A percentile compares a stretch with the other conserved stretches of the same genome.
These are phyloP conservation scores for Plasmodium relictum DNA, from an alignment of 169 alveolate genomes.

Conservation along the genomic window DNA sequence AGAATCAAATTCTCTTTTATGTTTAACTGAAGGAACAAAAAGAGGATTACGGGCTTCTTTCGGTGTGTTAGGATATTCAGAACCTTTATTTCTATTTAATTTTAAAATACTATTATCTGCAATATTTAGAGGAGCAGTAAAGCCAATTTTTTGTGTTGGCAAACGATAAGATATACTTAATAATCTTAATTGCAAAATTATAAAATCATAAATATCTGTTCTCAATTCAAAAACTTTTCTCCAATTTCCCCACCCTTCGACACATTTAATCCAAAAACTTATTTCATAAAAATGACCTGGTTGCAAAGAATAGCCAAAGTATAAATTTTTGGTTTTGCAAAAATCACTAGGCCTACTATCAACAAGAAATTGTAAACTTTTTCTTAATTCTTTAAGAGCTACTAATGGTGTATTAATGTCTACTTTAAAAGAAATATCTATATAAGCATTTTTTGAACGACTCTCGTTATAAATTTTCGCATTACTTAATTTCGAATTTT, in stretches of 20 bases:
- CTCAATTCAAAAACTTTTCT: constrained; percentile 82
- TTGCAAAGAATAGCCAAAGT: constrained; percentile 82
- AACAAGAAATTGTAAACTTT: constrained; percentile 81
- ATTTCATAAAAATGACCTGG: constrained; percentile 89
- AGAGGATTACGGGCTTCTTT: constrained; percentile 33
- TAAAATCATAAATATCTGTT: constrained; percentile 83
- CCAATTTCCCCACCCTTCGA: constrained; percentile 90
- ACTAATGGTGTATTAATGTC: constrained; percentile 88
- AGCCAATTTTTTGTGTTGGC: constrained; percentile 84
- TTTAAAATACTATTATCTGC: constrained; percentile 22
- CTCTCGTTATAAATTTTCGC: constrained; percentile 90
- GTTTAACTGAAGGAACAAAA: constrained; percentile 29
- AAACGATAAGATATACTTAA: constrained; percentile 79
- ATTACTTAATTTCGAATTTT: constrained; percentile 86
- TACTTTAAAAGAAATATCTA: constrained; percentile 83
- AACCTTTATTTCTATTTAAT: constrained; percentile 25
- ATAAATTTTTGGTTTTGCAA: constrained; percentile 83
- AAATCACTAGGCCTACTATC: constrained; percentile 89
- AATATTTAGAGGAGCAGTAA: constrained; percentile 80
- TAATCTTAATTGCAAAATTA: constrained; percentile 79
- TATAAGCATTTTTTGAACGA: constrained; percentile 87
- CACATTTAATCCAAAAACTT: constrained; percentile 86
- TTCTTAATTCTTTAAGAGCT: constrained; percentile 85
- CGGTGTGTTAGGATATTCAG: constrained; percentile 32
- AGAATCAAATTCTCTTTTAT: constrained; percentile 49